These are phyloP conservation scores for Lumnitzera racemosa DNA, from an alignment of 345 rosid species.

Conservation along the genomic window DNA sequence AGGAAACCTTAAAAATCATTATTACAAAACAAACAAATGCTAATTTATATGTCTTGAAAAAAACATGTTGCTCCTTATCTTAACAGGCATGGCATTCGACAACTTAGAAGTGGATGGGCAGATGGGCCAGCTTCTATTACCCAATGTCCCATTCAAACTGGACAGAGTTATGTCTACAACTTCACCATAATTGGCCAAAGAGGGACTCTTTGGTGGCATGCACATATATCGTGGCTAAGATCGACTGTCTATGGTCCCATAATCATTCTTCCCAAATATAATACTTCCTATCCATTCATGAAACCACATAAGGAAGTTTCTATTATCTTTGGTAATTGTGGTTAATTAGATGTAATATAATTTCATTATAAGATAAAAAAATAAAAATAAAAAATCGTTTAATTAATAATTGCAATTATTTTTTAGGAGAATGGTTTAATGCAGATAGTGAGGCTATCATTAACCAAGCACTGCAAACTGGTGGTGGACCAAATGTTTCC, in stretches of 20 bases:
- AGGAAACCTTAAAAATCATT: too few relatives aligned
- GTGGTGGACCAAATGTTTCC: constrained; percentile 78
- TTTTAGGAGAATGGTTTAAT: constrained; percentile 71
- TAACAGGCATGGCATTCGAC: constrained; percentile 59
- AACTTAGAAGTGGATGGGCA: constrained; percentile 52
- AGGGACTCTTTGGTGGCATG: constrained; percentile 53
- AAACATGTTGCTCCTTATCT: background rate
- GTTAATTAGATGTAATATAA: background rate
- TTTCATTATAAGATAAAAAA: background rate
- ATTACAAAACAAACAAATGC: too few relatives aligned
- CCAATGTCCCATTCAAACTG: constrained; percentile 59
- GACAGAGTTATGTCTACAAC: constrained; percentile 43
- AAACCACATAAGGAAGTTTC: constrained; percentile 80
- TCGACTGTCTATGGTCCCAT: constrained; percentile 67
- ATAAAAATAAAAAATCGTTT: too few relatives aligned
- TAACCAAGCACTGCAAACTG: constrained; percentile 57
- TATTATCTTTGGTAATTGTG: constrained; percentile 46
- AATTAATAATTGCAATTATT: too few relatives aligned
- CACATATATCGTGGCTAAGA: constrained; percentile 64
- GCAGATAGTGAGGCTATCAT: constrained; percentile 62
- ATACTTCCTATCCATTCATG: constrained; percentile 58
- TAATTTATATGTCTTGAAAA: background rate
- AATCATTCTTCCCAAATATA: constrained; percentile 57
- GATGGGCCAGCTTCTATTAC: constrained; percentile 57
- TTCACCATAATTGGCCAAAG: constrained; percentile 52